Base-by-base conservation (phyloP, 2,329 filamentous ascomycete species). In the Teratosphaeria gauchensis region DNA sequence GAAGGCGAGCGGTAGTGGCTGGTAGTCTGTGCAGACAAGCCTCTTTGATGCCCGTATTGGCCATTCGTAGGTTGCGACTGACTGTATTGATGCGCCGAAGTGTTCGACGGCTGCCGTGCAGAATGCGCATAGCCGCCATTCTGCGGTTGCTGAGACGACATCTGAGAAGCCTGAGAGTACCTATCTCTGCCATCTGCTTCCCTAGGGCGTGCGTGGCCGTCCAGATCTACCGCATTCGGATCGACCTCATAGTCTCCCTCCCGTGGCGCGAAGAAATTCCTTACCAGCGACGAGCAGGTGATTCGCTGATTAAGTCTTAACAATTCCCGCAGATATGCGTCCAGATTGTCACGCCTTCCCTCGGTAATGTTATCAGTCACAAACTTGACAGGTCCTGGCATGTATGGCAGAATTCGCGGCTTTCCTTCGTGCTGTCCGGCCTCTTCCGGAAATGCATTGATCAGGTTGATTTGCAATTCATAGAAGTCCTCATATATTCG, bases 401-500 rank as follows among this genome's bases (percentile, higher is more conserved):
- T 99, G 73, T 95, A 97, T 1, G 94, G 94, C 12, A 99, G 76
- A 8, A 88, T 90, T 58, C 94, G 87, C 69, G 91, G 85, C 55
- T 81, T 82, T 12, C 75, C 77, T 52, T 87, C 87, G 19, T 86
- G 88, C 69, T 95, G 94, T 57, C 94, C 94, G 42, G 94, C 92
- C 74, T 97, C 94, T 38, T 89, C 85, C 24, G 94, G 92, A 69
- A 96, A 97, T 53, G 84, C 90, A 52, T 91, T 92, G 54, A 99
- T 83, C 8, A 99, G 84, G 33, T 91, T 90, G 70, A 97, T 97
- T 73, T 99, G 94, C 73, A 97, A 92, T 73, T 97, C 94, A 76
- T 97, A 99, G 71, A 99, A 99, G 76, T 97, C 94, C 73, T 97
- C 91, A 70, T 99, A 99, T 70, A 95, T 94, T 63, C 94, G 85